phyloP scores from a whole-genome alignment of 257 asterid species.

The Plantago elongata region DNA sequence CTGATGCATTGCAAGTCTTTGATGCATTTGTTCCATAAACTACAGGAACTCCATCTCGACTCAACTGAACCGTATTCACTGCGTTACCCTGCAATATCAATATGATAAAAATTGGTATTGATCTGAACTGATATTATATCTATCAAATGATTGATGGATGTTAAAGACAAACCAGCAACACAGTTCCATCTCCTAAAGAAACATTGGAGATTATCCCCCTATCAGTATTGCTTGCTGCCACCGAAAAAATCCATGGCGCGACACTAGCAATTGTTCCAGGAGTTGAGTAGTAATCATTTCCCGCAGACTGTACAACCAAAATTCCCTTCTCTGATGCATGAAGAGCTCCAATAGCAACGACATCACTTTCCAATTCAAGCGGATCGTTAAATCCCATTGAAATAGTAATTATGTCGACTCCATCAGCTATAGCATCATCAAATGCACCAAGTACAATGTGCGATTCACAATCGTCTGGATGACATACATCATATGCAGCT shows the following conservation, averaged over 20 bases:
- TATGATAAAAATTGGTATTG: background rate
- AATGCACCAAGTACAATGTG: slow-evolving; percentile 29
- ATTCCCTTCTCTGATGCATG: slow-evolving; percentile 18
- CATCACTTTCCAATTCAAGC: background rate
- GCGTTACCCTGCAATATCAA: slow-evolving; percentile 22
- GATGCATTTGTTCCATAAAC: slow-evolving; percentile 21
- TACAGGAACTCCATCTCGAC: slow-evolving; percentile 12
- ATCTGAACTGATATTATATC: background rate
- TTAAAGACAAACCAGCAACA: slow-evolving; percentile 5
- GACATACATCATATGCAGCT: slow-evolving; percentile 32
- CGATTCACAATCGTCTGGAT: background rate
- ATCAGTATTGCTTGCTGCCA: slow-evolving; percentile 29
- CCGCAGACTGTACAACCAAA: slow-evolving; percentile 17
- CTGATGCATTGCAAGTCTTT: background rate
- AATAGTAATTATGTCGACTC: slow-evolving; percentile 35
- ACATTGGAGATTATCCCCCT: slow-evolving; percentile 21
- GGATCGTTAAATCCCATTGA: slow-evolving; percentile 22
- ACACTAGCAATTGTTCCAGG: background rate
- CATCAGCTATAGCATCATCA: slow-evolving; percentile 50
- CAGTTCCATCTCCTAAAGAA: slow-evolving; percentile 24
- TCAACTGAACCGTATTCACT: slow-evolving; percentile 23
- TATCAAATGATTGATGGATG: background rate
- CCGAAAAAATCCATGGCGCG: slow-evolving; percentile 26
- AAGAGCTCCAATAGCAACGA: slow-evolving; percentile 26
- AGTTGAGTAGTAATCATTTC: background rate